Conservation (phyloP, 1,139 yeast genomes). For the Casaregolazyma suthepensis region DNA sequence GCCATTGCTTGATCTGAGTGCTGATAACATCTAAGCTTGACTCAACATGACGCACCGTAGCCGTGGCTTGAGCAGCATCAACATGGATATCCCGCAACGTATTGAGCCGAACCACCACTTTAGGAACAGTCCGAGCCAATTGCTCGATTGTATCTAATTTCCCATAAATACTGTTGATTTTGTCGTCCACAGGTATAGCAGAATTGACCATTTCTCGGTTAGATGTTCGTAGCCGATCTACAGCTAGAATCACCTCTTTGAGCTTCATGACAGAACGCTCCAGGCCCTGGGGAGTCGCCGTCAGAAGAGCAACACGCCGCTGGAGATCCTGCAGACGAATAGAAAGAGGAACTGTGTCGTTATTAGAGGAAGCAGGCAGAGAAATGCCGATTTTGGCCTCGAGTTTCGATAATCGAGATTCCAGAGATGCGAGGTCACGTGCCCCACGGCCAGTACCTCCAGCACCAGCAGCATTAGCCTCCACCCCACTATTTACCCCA, state of each 20-base stretch:
- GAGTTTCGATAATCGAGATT: constrained; percentile 15
- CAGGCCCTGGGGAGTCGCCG: constrained; percentile 15
- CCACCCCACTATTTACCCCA: background rate
- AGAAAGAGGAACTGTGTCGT: background rate
- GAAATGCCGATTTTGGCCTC: constrained; percentile 10
- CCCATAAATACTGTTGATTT: constrained; percentile 29
- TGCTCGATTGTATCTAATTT: constrained; percentile 37
- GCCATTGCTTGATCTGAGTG: constrained; percentile 40
- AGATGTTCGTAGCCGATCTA: constrained; percentile 9
- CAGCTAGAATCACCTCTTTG: constrained; percentile 9
- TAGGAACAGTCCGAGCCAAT: constrained; percentile 37
- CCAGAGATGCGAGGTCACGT: constrained; percentile 12
- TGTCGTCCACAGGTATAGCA: constrained; percentile 5
- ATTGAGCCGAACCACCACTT: constrained; percentile 40
- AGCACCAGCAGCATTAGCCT: background rate
- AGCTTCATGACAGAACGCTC: constrained; percentile 14
- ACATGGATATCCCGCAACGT: constrained; percentile 43
- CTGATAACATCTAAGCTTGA: constrained; percentile 33
- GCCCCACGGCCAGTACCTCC: background rate
- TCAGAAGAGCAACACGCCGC: constrained; percentile 15
- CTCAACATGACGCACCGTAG: constrained; percentile 46
- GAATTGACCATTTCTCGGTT: constrained; percentile 1
- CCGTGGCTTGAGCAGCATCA: constrained; percentile 49
- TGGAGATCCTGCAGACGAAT: constrained; percentile 5
- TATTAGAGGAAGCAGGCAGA: background rate